phyloP scores from a whole-genome alignment of 2,329 filamentous ascomycete species.

The Spiromastix sp. region DNA sequence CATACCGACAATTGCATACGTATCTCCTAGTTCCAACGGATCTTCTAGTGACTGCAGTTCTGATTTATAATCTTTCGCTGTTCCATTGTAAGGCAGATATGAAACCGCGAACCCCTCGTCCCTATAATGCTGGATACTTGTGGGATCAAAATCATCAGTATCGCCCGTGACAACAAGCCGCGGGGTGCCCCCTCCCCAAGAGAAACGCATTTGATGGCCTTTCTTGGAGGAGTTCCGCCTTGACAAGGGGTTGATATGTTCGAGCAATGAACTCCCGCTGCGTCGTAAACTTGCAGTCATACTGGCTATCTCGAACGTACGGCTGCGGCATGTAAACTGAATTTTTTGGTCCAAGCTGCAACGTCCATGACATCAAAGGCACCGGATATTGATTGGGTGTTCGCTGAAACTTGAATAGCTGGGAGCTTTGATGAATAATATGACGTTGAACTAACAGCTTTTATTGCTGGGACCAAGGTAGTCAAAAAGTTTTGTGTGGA shows the following conservation, averaged over 20 bases:
- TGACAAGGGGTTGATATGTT: not conserved
- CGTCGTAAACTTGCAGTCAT: not conserved
- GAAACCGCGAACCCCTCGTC: conserved; percentile 50
- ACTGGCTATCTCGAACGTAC: no score
- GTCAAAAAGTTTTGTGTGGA: no score
- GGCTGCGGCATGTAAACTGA: no score
- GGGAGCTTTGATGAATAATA: no score
- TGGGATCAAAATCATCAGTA: conserved; percentile 6
- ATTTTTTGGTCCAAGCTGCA: no score
- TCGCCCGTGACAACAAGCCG: conserved; percentile 9
- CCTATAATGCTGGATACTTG: conserved; percentile 8
- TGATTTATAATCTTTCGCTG: conserved; percentile 41
- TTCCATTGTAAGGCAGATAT: conserved; percentile 46
- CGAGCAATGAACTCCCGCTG: not conserved
- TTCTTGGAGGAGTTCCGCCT: not conserved
- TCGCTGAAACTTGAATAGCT: no score
- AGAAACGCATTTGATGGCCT: not conserved
- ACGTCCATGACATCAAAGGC: no score
- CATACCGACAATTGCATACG: conserved; percentile 46
- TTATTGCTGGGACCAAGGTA: no score
- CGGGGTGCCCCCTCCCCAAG: not conserved
- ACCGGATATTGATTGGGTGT: no score
- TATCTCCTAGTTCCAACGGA: conserved; percentile 45
- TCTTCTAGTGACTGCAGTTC: conserved; percentile 43
- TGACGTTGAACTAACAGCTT: no score